Evolutionary conservation across 768 basidiomycete species (phyloP).

Genomic region (Amanita muscaria): DNA sequence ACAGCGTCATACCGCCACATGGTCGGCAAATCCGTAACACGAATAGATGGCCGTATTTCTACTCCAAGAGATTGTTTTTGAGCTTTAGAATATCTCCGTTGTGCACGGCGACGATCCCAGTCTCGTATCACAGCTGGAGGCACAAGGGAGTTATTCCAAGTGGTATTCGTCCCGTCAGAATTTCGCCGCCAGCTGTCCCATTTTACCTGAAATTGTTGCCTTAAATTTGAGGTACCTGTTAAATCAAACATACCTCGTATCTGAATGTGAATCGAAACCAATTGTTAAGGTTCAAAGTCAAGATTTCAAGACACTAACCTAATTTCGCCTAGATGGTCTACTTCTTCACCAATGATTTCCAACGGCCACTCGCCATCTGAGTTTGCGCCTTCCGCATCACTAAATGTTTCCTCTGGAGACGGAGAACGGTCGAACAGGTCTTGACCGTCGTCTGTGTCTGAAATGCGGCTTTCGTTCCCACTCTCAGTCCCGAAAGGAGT

Average conservation of each 20-base stretch:
- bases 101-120: neutral
- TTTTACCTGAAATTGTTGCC: neutral
- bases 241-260: constrained; percentile 1
- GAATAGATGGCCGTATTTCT: neutral
- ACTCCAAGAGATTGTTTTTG: neutral
- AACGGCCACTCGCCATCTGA: constrained; percentile 5
- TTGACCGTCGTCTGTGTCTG: neutral
- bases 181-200: neutral
- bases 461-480: too few species aligned
- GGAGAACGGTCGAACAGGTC: neutral
- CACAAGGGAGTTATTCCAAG: constrained; percentile 4
- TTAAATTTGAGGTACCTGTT: neutral
- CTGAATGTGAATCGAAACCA: neutral
- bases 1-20: neutral
- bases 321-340: neutral
- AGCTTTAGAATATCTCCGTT: neutral
- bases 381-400: constrained; percentile 5
- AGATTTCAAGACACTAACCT: neutral
- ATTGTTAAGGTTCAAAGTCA: neutral
- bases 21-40: neutral
- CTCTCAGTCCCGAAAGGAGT: too few species aligned
- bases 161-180: neutral
- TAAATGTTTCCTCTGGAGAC: neutral
- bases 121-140: neutral
- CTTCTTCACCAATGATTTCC: constrained; percentile 3